phyloP scores from a whole-genome alignment of 805 yeast species.

The Yarrowia sp. region DNA sequence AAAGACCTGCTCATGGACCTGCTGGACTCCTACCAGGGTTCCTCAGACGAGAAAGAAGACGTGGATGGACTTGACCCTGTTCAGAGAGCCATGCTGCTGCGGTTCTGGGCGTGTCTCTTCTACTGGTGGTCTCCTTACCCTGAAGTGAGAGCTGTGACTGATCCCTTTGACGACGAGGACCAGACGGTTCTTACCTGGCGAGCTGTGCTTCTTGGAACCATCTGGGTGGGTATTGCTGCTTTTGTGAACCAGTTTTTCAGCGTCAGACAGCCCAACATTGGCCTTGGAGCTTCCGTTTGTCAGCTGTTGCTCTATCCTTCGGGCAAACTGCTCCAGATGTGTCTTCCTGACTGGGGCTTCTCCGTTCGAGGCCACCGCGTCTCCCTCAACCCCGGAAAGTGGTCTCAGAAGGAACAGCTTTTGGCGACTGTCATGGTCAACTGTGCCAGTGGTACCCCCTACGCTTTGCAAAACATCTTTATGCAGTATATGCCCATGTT shows the following conservation, averaged over 20 bases:
- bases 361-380: neutral
- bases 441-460: slow-evolving; percentile 1
- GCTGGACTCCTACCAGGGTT: neutral
- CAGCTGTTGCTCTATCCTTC: slow-evolving; percentile 10
- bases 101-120: neutral
- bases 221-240: neutral
- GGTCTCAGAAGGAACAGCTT: slow-evolving; percentile 8
- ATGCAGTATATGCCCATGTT: slow-evolving; percentile 8
- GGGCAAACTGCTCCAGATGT: neutral
- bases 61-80: no score
- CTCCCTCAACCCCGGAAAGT: neutral
- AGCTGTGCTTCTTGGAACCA: neutral
- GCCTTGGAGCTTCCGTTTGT: neutral
- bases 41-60: no score
- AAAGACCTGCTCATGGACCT: neutral
- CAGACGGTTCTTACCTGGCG: slow-evolving; percentile 2
- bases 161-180: neutral
- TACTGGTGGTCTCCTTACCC: slow-evolving; percentile 14
- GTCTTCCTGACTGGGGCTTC: slow-evolving; percentile 2
- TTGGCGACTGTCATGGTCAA: slow-evolving; percentile 5
- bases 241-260: slow-evolving; percentile 14
- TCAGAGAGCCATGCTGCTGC: no score
- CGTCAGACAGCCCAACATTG: neutral
- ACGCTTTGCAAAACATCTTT: slow-evolving; percentile 1
- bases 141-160: neutral